Conservation (phyloP, 768 basidiomycete species). For the Boletellus emodensis region DNA sequence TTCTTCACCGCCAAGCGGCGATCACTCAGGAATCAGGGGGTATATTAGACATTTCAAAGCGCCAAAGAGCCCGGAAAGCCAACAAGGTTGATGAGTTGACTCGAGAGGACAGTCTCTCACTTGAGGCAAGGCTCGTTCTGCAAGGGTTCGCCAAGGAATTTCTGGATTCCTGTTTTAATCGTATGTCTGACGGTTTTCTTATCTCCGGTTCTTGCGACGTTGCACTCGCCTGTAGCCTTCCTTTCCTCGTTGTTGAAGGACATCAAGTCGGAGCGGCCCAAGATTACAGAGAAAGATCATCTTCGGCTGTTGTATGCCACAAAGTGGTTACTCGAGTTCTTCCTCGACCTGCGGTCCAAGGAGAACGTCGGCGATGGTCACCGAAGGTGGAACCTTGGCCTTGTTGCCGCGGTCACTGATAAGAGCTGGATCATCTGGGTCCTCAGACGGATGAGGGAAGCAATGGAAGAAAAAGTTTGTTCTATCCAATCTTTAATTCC, state of each 20-base stretch:
- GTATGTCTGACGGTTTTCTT: constrained; percentile 44
- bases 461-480: constrained; percentile 86
- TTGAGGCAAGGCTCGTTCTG: constrained; percentile 61
- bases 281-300: constrained; percentile 94
- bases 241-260: constrained; percentile 83
- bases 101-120: constrained; percentile 61
- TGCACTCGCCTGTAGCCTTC: constrained; percentile 57
- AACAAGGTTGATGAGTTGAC: constrained; percentile 64
- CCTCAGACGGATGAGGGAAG: constrained; percentile 79
- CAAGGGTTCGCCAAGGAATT: constrained; percentile 71
- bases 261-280: constrained; percentile 86
- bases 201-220: constrained; percentile 17
- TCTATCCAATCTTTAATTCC: constrained; percentile 3
- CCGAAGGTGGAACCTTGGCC: constrained; percentile 58
- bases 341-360: constrained; percentile 49
- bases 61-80: constrained; percentile 54
- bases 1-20: constrained; percentile 85
- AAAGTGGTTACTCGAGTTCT: constrained; percentile 92
- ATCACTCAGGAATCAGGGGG: constrained; percentile 62
- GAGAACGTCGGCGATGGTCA: constrained; percentile 30
- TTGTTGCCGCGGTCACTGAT: constrained; percentile 83
- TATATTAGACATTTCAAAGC: constrained; percentile 70
- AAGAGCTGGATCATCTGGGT: constrained; percentile 89
- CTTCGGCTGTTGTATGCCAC: constrained; percentile 82
- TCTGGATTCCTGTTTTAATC: constrained; percentile 81